Base-by-base conservation (phyloP, 768 basidiomycete genomes). In the Phanerochaete carnosa region DNA sequence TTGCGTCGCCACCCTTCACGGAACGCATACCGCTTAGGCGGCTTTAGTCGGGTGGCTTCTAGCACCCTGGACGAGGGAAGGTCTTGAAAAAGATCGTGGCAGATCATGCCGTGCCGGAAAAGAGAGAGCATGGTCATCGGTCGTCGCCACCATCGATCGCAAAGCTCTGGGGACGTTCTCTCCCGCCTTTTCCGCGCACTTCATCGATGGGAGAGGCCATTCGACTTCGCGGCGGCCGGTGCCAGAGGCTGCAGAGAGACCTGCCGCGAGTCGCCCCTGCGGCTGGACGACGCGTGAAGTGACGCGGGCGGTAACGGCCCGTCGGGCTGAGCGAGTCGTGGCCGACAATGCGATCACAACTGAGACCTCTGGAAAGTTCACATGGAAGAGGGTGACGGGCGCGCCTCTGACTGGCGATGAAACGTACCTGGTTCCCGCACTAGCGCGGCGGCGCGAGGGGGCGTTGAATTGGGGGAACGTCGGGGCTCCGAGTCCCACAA, bases 71-170 rank as follows among this genome's bases (percentile, higher is more conserved):
- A 6, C 33, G 7, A 35, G 13, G 33, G 33, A 35, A 35, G 33
- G 33, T 35, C 33, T 35, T 35, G 45, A 19, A 46, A 46, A 46
- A 19, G 19, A 19, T n/a, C 45, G 19, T 8, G 45, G 23, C 16
- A 49, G 47, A 26, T 25, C 47, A 11, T 49, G 47, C 47, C 47
- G 47, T 25, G 47, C 19, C 28, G 25, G 52, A 43, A 43, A 19
- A 19, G 19, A 16, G 56, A 55, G 35, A 25, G 8, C 33, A 37
- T 35, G 35, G 55, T 45, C 55, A 57, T 22, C 22, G 37, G 35
- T 45, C 56, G 28, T 57, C 46, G 30, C 56, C 56, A 57, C 56
- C 39, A 47, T 45, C 56, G 43, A 47, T 57, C 29, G 45, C 56
- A 26, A n/a, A 29, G 45, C 56, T 49, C 47, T 25, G 19, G 19